Percentiles rank a stretch among this genome's conserved stretches.
These are phyloP conservation scores for Gonium pectorale DNA, from an alignment of 139 green algal species.

Conservation along the genomic window DNA sequence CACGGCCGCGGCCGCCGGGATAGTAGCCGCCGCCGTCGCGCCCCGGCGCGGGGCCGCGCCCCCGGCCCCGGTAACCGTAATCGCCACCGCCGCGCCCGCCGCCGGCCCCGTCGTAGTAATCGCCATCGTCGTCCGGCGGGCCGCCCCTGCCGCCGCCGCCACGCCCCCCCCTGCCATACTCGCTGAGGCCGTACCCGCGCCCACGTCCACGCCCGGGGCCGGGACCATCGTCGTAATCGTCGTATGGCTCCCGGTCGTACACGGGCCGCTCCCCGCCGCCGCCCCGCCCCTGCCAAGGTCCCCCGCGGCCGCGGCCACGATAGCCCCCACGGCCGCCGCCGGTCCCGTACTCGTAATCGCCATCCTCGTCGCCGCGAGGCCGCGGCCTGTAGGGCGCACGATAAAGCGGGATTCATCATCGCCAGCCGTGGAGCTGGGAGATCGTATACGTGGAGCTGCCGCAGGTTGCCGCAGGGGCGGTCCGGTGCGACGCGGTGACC, in stretches of 20 bases:
- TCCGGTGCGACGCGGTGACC: no score
- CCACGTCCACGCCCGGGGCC: not conserved
- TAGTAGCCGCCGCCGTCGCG: not conserved
- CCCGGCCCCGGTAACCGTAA: conserved; percentile 17
- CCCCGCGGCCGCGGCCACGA: conserved; percentile 19
- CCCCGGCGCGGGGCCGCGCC: not conserved
- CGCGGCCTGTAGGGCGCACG: no score
- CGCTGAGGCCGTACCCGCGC: not conserved
- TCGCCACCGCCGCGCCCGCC: not conserved
- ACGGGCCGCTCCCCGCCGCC: not conserved
- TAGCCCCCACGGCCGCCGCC: not conserved
- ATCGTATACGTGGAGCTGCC: no score
- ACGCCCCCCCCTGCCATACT: not conserved
- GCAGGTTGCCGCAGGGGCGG: no score
- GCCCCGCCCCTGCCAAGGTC: conserved; percentile 21
- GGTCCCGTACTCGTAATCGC: not conserved
- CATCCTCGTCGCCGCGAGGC: not conserved
- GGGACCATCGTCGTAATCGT: not conserved
- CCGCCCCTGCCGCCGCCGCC: not conserved
- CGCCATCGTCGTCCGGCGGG: not conserved
- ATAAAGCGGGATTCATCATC: no score
- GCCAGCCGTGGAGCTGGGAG: no score
- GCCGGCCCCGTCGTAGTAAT: not conserved
- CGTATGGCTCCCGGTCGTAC: conserved; percentile 16
- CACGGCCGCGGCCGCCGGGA: not conserved